phyloP scores from a whole-genome alignment of 768 basidiomycete species.

The Lactarius tabidus region DNA sequence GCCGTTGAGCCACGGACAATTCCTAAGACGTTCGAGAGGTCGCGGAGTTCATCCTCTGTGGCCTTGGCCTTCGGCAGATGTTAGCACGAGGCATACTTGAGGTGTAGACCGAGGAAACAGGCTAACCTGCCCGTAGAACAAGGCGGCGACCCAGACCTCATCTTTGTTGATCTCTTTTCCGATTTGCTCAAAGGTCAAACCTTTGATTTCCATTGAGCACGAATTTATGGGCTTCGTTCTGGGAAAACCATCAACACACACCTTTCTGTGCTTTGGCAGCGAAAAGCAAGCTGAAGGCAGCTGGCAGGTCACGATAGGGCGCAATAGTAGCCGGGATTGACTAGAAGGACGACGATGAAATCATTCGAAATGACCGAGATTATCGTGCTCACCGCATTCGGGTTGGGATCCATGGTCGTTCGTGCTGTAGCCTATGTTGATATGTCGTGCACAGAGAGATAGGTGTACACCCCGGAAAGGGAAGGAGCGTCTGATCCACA shows the following conservation, averaged over 20 bases:
- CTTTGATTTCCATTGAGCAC: conserved; percentile 34
- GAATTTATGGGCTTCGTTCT: conserved; percentile 49
- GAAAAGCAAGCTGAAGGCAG: not conserved
- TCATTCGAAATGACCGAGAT: too few relatives aligned
- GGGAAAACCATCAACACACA: conserved; percentile 27
- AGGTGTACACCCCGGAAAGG: not conserved
- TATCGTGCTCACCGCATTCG: not conserved
- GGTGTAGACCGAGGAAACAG: not conserved
- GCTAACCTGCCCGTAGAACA: conserved; percentile 73
- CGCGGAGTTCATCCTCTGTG: conserved; percentile 51
- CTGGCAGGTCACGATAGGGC: not conserved
- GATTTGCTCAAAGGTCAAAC: conserved; percentile 65
- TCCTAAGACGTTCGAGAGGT: conserved; percentile 48
- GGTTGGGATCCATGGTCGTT: conserved; percentile 9
- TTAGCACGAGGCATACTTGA: not conserved
- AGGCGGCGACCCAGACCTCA: conserved; percentile 80
- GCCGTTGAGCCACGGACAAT: conserved; percentile 38
- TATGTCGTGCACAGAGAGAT: not conserved
- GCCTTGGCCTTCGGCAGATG: conserved; percentile 58
- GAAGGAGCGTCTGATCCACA: too few relatives aligned
- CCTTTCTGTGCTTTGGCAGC: not conserved
- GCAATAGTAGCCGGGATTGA: conserved; percentile 1
- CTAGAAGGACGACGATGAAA: not conserved
- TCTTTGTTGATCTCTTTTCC: conserved; percentile 62
- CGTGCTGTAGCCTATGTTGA: not conserved